Evolutionary conservation across 1,284 basidiomycete genomes (phyloP).

Genomic region (Mycosarcoma mackinlayi): DNA sequence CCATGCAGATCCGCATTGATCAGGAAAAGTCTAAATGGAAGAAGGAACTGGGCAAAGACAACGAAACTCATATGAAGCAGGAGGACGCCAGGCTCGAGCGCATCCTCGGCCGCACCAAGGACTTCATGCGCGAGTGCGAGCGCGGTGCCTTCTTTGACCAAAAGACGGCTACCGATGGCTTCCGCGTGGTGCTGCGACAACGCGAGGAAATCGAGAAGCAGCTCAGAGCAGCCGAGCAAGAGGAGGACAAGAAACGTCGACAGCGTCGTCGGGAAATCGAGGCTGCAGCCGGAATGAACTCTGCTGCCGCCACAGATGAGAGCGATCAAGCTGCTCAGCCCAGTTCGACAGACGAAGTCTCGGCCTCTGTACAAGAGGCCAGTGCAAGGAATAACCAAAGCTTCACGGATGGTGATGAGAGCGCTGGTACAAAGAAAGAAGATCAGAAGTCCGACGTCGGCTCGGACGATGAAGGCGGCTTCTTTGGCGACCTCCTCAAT

Average conservation of each 20-base stretch:
- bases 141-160: slow-evolving; percentile 54
- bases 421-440: too few species aligned
- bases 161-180: slow-evolving; percentile 49
- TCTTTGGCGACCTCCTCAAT: slow-evolving; percentile 83
- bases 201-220: slow-evolving; percentile 49
- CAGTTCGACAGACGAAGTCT: neutral
- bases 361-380: neutral
- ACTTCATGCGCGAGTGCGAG: slow-evolving; percentile 58
- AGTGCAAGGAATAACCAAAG: too few species aligned
- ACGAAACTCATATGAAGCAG: slow-evolving; percentile 23
- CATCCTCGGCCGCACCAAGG: slow-evolving; percentile 46
- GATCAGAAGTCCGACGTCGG: slow-evolving; percentile 17
- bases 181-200: slow-evolving; percentile 53
- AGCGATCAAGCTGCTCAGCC: neutral
- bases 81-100: slow-evolving; percentile 40
- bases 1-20: slow-evolving; percentile 59
- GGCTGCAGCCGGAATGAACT: slow-evolving; percentile 22
- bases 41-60: slow-evolving; percentile 48
- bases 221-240: slow-evolving; percentile 45
- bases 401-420: too few species aligned
- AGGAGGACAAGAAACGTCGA: slow-evolving; percentile 63
- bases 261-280: slow-evolving; percentile 72
- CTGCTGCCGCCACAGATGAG: slow-evolving; percentile 8
- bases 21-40: slow-evolving; percentile 54
- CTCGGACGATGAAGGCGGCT: slow-evolving; percentile 71